Evolutionary conservation across 139 green algal species (phyloP).

Genomic region (Pseudopediastrum boryanum): DNA sequence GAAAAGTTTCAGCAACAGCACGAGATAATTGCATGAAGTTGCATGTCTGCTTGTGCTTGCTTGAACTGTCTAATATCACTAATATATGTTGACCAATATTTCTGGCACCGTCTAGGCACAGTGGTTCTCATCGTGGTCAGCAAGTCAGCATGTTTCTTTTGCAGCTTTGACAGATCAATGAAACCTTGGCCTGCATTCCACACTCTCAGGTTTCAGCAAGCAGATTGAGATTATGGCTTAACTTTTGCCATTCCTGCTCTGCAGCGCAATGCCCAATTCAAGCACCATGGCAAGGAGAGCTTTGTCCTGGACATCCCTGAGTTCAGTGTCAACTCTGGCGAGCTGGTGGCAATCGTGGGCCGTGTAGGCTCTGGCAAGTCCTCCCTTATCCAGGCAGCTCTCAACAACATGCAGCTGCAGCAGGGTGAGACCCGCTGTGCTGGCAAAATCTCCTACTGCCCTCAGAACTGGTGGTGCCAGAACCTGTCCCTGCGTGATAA

Average conservation of each 20-base stretch:
- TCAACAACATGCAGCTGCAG: slow-evolving; percentile 62
- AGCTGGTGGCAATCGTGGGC: slow-evolving; percentile 67
- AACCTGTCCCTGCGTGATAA: slow-evolving; percentile 75
- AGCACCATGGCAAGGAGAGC: slow-evolving; percentile 47
- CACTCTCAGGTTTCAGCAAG: too few relatives aligned
- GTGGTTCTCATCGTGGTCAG: too few relatives aligned
- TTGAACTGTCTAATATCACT: too few relatives aligned
- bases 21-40: too few relatives aligned
- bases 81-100: too few relatives aligned
- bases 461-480: slow-evolving; percentile 76
- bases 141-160: too few relatives aligned
- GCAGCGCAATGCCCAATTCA: slow-evolving; percentile 49
- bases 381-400: slow-evolving; percentile 51
- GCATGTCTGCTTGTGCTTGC: too few relatives aligned
- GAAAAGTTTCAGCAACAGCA: too few relatives aligned
- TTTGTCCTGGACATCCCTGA: slow-evolving; percentile 58
- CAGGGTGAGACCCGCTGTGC: slow-evolving; percentile 40
- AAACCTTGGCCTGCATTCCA: too few relatives aligned
- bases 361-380: slow-evolving; percentile 61
- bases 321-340: slow-evolving; percentile 50
- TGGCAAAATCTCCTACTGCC: slow-evolving; percentile 51
- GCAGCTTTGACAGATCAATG: too few relatives aligned
- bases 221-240: too few relatives aligned
- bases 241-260: neutral
- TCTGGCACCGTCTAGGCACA: too few relatives aligned